phyloP scores from a whole-genome alignment of 345 rosid genomes.

The Eucalyptus melliodora region DNA sequence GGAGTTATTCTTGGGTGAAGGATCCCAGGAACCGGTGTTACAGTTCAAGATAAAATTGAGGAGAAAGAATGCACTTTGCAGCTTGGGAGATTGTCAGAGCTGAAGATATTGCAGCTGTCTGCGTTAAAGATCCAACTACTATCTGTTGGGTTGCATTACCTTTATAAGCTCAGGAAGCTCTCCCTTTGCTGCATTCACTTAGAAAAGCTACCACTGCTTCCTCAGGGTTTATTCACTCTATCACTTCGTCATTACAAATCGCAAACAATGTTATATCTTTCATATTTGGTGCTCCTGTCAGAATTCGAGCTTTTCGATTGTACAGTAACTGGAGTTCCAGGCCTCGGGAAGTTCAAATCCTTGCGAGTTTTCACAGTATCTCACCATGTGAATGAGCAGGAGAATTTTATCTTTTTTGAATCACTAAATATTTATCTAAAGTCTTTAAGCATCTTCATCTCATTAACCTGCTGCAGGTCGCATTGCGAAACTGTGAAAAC shows the following conservation, averaged over 20 bases:
- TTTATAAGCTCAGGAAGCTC: neutral
- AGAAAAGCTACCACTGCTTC: neutral
- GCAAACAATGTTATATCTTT: neutral
- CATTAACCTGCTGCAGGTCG: too few relatives aligned
- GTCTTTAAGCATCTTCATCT: too few relatives aligned
- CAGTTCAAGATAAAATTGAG: neutral
- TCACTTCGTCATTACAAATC: neutral
- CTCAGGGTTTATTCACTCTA: neutral
- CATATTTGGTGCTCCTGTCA: neutral
- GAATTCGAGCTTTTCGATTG: neutral
- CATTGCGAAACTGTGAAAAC: too few relatives aligned
- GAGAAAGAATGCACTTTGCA: neutral
- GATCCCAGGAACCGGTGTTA: neutral
- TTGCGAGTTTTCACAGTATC: neutral
- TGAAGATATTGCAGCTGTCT: neutral
- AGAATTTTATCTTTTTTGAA: neutral
- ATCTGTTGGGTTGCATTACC: neutral
- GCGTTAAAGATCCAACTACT: neutral
- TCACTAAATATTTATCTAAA: neutral
- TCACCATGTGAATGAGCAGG: neutral
- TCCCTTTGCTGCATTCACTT: neutral
- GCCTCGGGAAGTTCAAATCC: neutral
- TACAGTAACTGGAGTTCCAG: neutral
- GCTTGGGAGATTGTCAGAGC: neutral
- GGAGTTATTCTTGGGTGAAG: neutral